Conservation (phyloP, 1,139 yeast genomes). For the Schwanniomyces etchellsii region DNA sequence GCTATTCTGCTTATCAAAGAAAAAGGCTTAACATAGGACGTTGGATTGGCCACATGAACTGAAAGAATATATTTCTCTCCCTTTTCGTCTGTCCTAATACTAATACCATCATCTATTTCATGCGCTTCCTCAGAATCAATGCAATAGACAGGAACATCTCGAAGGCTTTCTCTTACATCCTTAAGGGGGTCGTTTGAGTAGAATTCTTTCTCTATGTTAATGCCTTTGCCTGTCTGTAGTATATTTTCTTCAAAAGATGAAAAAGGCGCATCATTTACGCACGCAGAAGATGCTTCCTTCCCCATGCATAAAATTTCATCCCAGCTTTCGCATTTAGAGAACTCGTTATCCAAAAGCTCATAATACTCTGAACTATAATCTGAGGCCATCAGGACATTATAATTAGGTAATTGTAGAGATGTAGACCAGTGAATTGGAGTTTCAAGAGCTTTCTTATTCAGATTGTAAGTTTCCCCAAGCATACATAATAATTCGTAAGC, state of each 20-base stretch:
- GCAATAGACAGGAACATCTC: constrained; percentile 61
- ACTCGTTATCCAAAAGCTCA: constrained; percentile 19
- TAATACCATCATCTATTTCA: constrained; percentile 92
- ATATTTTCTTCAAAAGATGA: background rate
- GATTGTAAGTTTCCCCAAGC: constrained; percentile 6
- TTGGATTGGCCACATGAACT: constrained; percentile 86
- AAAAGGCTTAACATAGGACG: constrained; percentile 49
- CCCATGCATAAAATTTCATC: background rate
- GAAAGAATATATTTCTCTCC: constrained; percentile 39
- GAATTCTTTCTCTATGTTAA: constrained; percentile 16
- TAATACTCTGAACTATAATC: constrained; percentile 40
- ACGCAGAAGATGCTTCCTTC: background rate
- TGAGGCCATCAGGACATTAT: constrained; percentile 30
- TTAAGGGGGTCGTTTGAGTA: constrained; percentile 30
- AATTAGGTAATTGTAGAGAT: constrained; percentile 34
- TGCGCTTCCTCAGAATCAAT: constrained; percentile 79
- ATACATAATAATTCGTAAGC: constrained; percentile 41
- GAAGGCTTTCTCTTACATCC: constrained; percentile 28
- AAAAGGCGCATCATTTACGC: background rate
- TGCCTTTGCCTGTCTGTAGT: background rate
- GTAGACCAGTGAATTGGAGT: constrained; percentile 48
- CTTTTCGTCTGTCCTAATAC: constrained; percentile 37
- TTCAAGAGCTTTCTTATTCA: constrained; percentile 16
- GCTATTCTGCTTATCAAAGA: constrained; percentile 57
- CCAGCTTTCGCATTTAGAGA: constrained; percentile 1